Base-by-base conservation (phyloP, 805 yeast species). In the Spathaspora sp. region DNA sequence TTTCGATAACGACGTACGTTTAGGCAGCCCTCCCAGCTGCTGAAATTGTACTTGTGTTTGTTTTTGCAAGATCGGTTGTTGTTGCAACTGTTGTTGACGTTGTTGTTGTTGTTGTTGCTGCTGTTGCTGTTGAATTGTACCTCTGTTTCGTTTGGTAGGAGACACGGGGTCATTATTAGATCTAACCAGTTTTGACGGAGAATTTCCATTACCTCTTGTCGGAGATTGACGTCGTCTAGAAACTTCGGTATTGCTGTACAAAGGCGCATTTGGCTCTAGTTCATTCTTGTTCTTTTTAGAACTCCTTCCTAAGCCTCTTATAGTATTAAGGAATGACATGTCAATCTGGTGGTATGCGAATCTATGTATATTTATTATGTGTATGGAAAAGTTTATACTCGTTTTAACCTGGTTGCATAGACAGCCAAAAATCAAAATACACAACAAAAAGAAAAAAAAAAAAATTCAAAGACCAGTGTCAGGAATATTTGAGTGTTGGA, bases 271-370 rank as follows among this genome's bases (percentile, higher is more conserved):
- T 6, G 66, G 51, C 17, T 69, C 71, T 39, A 62, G 49, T 43
- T 71, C 73, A 56, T 72, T 73, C 54, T 74, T 77, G 45, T 65
- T 71, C 60, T 77, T 76, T 52, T 77, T 75, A 32, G 78, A 70
- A 53, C 71, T 67, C 57, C 79, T 65, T 18, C 79, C 78, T 48
- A 77, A 66, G 18, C 81, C 80, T 60, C 80, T 61, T 46, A 77
- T 75, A 38, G 79, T 73, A 57, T 73, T 73, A 40, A 76, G 66
- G 55, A 76, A 76, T 10, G 80, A 76, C 81, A 76, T 76, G 44
- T 16, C 19, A 12, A 38, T 6, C 17, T 38, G 5, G 7, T 14
- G 14, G 6, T 23, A 23, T 23, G 26, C 26, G 26, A 17, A 38
- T 16, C 9, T 31, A 23, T 23, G 26, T 31, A 31, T 31, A 31